Percentiles rank a stretch among this genome's conserved stretches.
phyloP scores from a whole-genome alignment of 2,329 filamentous ascomycete genomes.

The Scolecobasidium constrictum region DNA sequence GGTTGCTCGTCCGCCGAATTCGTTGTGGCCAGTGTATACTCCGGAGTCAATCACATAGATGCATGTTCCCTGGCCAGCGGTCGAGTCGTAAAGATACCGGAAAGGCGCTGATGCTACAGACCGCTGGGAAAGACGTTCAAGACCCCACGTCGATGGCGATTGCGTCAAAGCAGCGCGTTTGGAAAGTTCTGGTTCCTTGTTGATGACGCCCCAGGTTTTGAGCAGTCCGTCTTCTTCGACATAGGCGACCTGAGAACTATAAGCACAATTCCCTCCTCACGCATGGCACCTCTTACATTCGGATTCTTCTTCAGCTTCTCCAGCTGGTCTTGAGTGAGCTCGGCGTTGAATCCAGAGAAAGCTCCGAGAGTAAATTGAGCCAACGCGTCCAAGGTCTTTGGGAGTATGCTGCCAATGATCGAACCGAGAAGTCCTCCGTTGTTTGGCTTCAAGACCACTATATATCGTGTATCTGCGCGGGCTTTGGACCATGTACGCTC shows the following conservation, averaged over 20 bases:
- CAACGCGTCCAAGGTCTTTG: background rate
- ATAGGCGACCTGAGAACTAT: constrained; percentile 1
- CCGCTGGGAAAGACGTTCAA: constrained; percentile 29
- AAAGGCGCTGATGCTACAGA: constrained; percentile 19
- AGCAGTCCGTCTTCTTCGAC: constrained; percentile 6
- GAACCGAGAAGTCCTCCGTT: background rate
- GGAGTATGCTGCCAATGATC: background rate
- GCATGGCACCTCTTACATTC: background rate
- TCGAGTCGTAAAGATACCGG: constrained; percentile 28
- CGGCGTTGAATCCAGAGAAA: background rate
- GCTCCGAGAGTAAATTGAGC: background rate
- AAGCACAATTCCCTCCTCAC: background rate
- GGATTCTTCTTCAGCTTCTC: background rate
- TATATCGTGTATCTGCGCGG: background rate
- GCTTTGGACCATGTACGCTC: too few species aligned
- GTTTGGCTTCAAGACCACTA: background rate
- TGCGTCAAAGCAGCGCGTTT: constrained; percentile 19
- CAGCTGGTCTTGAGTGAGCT: background rate
- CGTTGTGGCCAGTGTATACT: constrained; percentile 42
- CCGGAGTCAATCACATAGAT: constrained; percentile 58
- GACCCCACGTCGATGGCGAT: constrained; percentile 27
- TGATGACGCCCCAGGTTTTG: constrained; percentile 2
- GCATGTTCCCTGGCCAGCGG: constrained; percentile 30
- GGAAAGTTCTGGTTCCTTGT: background rate
- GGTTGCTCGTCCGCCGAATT: constrained; percentile 28